phyloP scores from a whole-genome alignment of 345 rosid genomes.

The Citrus maxima region DNA sequence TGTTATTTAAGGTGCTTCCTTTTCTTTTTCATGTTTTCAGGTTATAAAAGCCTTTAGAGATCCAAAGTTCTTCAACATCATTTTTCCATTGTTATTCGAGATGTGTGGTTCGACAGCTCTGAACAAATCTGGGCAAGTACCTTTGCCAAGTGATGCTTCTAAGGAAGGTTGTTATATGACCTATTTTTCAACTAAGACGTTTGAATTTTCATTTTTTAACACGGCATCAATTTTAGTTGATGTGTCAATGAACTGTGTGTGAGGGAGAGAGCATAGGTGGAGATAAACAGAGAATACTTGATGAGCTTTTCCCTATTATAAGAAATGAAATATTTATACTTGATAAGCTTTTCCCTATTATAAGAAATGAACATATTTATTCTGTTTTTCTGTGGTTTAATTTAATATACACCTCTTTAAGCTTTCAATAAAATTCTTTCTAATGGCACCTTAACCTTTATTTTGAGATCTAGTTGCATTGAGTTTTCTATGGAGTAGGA shows the following conservation, averaged over 20 bases:
- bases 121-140: conserved; percentile 35
- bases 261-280: background rate
- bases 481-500: background rate
- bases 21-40: conserved; percentile 33
- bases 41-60: conserved; percentile 71
- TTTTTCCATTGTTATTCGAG: conserved; percentile 68
- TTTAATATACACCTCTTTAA: background rate
- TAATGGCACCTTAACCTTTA: background rate
- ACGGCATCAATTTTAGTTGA: background rate
- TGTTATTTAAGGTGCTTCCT: background rate
- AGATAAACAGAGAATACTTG: background rate
- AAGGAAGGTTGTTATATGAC: conserved; percentile 54
- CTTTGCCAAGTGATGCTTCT: conserved; percentile 40
- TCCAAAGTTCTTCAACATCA: conserved; percentile 67
- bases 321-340: background rate
- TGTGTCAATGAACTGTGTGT: background rate
- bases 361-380: background rate
- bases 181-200: conserved; percentile 6
- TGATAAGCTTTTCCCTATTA: background rate
- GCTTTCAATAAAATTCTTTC: background rate
- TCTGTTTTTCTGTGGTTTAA: background rate
- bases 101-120: conserved; percentile 56
- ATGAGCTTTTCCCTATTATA: background rate
- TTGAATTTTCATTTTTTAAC: background rate
- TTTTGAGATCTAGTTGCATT: background rate